Base-by-base conservation (phyloP, 2,329 filamentous ascomycete species). In the Ciborinia camelliae region DNA sequence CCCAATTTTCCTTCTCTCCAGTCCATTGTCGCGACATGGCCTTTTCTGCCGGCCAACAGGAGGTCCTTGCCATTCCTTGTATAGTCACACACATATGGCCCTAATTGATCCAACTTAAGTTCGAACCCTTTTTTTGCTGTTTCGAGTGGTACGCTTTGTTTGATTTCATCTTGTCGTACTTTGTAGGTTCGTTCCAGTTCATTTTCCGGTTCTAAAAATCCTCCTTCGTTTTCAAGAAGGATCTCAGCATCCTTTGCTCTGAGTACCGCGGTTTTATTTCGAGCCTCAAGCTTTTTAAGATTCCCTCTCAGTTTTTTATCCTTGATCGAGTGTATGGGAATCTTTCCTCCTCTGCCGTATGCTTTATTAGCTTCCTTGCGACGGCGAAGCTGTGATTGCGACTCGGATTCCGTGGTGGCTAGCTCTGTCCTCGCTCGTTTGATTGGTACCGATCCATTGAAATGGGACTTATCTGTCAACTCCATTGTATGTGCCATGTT, bases 191-290 rank as follows among this genome's bases (percentile, higher is more conserved):
- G 83, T 77, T 99, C 95, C 67, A 99, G 82, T 75, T 93, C 93
- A 32, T 84, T 84, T 76, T 99, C 95, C 1, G 94, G 84, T 77
- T 98, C 91, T 64, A 99, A 81, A 72, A 96, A 96, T 8, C 95
- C 95, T 14, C 84, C 81, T 8, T 88, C 86, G 76, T 97, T 91
- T 77, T 98, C 94, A 63, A 96, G 85, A 71, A 99, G 80, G 65
- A 99, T 95, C 78, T 99, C 95, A 28, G 94, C 92, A 81, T 97
- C 94, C 78, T 97, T 96, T 20, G 95, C 92, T 76, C 90, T 89
- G 43, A 96, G 77, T 0, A 90, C 81, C 1, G 94, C 94, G 71
- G 89, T 85, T 73, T 92, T 86, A 78, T 92, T 94, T 76, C 95
- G 95, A 66, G 81, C 80, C 76, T 99, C 95, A 53, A 97, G 83